These are phyloP conservation scores for Flueggea neowawraea DNA, from an alignment of 441 rosid species.

Conservation along the genomic window DNA sequence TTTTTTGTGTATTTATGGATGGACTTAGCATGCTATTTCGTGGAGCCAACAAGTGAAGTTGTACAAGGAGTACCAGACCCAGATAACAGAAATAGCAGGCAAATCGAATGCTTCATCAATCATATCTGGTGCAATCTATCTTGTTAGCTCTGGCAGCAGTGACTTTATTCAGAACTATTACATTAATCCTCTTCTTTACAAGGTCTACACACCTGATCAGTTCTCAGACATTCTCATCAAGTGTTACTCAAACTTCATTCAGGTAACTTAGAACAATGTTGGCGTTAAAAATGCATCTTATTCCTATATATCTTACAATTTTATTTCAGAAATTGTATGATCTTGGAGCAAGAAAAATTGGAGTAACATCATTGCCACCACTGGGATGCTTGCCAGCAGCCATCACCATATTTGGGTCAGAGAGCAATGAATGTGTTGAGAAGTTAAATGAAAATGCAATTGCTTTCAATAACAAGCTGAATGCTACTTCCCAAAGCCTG, in stretches of 20 bases:
- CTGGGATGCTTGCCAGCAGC: conserved; percentile 87
- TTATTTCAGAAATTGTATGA: conserved; percentile 49
- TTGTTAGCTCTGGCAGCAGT: conserved; percentile 80
- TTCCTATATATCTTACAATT: too few species aligned
- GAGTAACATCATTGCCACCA: conserved; percentile 92
- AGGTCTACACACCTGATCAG: conserved; percentile 64
- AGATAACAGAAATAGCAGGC: conserved; percentile 62
- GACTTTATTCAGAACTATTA: conserved; percentile 88
- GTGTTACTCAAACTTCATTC: conserved; percentile 56
- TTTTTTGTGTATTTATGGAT: background rate
- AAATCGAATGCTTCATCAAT: conserved; percentile 55
- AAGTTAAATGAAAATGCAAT: conserved; percentile 65
- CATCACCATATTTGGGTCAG: conserved; percentile 61
- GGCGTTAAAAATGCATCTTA: too few species aligned
- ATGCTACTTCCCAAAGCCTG: conserved; percentile 51
- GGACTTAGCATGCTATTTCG: conserved; percentile 72
- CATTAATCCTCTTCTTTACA: conserved; percentile 74
- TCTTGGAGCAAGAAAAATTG: conserved; percentile 81
- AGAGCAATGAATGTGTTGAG: conserved; percentile 57
- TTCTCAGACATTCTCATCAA: conserved; percentile 67
- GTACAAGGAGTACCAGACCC: conserved; percentile 77
- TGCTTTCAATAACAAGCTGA: conserved; percentile 70
- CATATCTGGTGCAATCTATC: conserved; percentile 52
- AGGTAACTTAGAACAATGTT: conserved; percentile 33
- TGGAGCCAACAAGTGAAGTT: conserved; percentile 66